Percentiles rank a stretch among this genome's conserved stretches.
These are phyloP conservation scores for Reutealis trisperma DNA, from an alignment of 345 rosid species.

Conservation along the genomic window DNA sequence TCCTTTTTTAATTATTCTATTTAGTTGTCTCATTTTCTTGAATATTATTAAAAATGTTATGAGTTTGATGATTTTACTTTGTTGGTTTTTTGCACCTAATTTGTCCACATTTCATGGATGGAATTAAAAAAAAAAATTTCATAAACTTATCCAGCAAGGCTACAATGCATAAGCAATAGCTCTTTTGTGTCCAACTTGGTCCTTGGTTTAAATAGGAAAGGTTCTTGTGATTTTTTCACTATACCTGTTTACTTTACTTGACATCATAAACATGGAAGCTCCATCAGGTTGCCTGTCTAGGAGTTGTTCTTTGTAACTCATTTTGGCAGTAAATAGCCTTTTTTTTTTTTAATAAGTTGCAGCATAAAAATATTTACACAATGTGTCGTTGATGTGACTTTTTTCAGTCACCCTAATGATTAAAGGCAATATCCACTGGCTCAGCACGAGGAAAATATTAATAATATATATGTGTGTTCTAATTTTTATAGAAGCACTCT, in stretches of 20 bases:
- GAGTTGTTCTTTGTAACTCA: background rate
- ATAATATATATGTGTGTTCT: background rate
- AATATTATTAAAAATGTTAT: background rate
- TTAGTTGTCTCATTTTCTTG: background rate
- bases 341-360: too few species aligned
- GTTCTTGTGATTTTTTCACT: background rate
- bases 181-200: background rate
- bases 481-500: background rate
- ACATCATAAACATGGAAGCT: background rate
- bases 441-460: background rate
- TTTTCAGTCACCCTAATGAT: background rate
- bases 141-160: background rate
- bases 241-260: background rate
- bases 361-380: background rate
- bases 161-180: background rate
- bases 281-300: background rate
- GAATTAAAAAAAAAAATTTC: background rate
- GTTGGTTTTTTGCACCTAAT: background rate
- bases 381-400: background rate
- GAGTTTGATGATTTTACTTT: background rate
- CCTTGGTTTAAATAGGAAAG: background rate
- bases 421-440: background rate
- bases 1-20: conserved; percentile 4
- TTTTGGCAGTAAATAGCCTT: background rate
- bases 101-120: background rate